Percentiles rank a stretch among this genome's conserved stretches.
Conservation (phyloP, 495 filamentous ascomycete genomes). For the Penicillium odoratum region DNA sequence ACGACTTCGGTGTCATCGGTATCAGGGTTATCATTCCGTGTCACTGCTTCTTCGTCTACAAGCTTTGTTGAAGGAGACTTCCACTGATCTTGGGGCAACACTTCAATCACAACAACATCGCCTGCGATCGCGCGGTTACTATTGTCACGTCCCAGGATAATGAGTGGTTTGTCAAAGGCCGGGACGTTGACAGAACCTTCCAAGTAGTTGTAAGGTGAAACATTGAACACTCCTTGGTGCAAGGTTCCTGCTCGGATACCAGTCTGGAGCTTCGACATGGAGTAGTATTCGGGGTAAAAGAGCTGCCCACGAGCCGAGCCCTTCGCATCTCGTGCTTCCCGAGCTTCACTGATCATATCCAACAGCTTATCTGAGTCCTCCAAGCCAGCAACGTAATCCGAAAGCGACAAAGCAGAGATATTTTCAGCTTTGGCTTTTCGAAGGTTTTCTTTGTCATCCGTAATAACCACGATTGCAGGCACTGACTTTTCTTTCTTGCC, state of each 20-base stretch:
- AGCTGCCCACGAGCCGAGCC: slow-evolving; percentile 60
- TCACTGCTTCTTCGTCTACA: slow-evolving; percentile 89
- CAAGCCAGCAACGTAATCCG: slow-evolving; percentile 78
- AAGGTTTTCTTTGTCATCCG: slow-evolving; percentile 86
- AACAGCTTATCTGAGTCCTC: slow-evolving; percentile 80
- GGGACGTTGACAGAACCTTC: slow-evolving; percentile 89
- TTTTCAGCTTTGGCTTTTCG: slow-evolving; percentile 76
- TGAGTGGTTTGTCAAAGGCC: slow-evolving; percentile 82
- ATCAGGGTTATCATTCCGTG: slow-evolving; percentile 89
- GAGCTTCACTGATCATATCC: slow-evolving; percentile 88
- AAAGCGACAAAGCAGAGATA: slow-evolving; percentile 64
- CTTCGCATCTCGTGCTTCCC: slow-evolving; percentile 63
- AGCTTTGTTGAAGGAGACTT: slow-evolving; percentile 93
- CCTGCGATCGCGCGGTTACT: slow-evolving; percentile 92
- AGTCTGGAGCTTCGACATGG: slow-evolving; percentile 92
- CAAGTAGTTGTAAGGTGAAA: slow-evolving; percentile 96
- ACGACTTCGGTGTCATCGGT: slow-evolving; percentile 73
- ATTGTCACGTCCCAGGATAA: slow-evolving; percentile 92
- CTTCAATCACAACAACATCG: slow-evolving; percentile 87
- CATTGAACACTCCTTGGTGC: slow-evolving; percentile 92
- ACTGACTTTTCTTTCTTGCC: slow-evolving; percentile 57
- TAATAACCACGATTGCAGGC: slow-evolving; percentile 88
- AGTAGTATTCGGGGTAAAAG: slow-evolving; percentile 82
- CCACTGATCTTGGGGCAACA: slow-evolving; percentile 93
- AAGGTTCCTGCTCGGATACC: slow-evolving; percentile 80